Evolutionary conservation across 768 basidiomycete genomes (phyloP), one percentile per base, ranked within the genome.

Genomic region (Amanita molliuscula): DNA sequence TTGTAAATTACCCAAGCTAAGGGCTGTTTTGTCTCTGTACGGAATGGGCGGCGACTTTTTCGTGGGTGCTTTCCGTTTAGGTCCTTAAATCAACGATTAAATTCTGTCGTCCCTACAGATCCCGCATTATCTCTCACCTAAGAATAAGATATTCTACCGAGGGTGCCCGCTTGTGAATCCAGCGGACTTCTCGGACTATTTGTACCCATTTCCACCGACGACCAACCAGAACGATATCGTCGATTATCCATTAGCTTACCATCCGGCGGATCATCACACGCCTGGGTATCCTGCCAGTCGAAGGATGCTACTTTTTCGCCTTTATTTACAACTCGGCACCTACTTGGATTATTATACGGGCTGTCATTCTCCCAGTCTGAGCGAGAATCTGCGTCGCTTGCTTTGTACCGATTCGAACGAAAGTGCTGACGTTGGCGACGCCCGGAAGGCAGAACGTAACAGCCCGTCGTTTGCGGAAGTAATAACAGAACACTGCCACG

Each of bases 201-300:
- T 81, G 0, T 65, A 77, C 55, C 78, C 79, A 5, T 65, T 60
- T 40, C 21, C 38, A 40, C 38, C 18, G 26, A 65, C 56, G 41
- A 23, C 46, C 6, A 54, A 59, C 2, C 51, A 58, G 20, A 23
- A 56, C 1, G 52, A 59, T 2, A 65, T 62, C 2, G 57, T 72
- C 3, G 73, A 72, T 37, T 81, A 78, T 3, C 61, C 68, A 0
- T 65, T 76, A 7, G 62, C 67, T 6, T 81, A 77, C 53, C 68
- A 76, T 55, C 67, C 73, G 0, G 51, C 60, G 5, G 67, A 67
- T 16, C 67, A 73, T 18, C 64, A 59, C 7, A 78, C 70, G 2
- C 79, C 81, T 0, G 78, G 79, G 11, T 78, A 72, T 55, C 81
- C 82, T 3, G 74, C 78, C 1, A 80, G 81, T 55, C 76, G 77